These are phyloP conservation scores for Leishmania turanica DNA, from an alignment of 208 protist species.

Conservation along the genomic window DNA sequence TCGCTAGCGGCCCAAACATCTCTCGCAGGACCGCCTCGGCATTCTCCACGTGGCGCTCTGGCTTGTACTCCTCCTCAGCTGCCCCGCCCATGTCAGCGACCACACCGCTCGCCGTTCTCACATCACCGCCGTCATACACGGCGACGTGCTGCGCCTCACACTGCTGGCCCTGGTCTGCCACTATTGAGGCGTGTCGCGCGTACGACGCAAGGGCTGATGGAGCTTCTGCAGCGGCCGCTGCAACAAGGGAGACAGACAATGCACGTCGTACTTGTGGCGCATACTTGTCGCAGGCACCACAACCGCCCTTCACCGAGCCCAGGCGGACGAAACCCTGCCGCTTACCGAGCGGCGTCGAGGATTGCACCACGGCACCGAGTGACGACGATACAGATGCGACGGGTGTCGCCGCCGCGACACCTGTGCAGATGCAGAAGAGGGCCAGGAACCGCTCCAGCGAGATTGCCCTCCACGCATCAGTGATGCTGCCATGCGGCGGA, in stretches of 20 bases:
- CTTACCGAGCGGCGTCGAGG: not conserved
- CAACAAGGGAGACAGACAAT: not conserved
- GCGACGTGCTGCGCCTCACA: not conserved
- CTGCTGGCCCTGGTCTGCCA: not conserved
- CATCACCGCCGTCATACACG: not conserved
- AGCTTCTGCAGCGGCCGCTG: not conserved
- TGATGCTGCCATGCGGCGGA: not conserved
- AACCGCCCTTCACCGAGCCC: not conserved
- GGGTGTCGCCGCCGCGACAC: not conserved
- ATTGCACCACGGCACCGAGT: not conserved
- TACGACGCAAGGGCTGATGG: not conserved
- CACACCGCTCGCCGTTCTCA: not conserved
- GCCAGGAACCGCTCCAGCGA: not conserved
- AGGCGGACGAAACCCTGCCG: not conserved
- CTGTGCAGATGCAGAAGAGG: not conserved
- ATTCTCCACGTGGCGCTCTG: slow-evolving; percentile 43
- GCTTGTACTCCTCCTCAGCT: not conserved
- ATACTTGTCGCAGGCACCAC: not conserved
- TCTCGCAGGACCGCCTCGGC: slow-evolving; percentile 60
- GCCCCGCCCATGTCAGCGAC: not conserved
- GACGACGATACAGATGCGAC: not conserved
- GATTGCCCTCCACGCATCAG: not conserved
- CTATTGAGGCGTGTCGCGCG: not conserved
- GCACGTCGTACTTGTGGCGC: not conserved
- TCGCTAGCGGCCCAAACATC: slow-evolving; percentile 78